These are phyloP conservation scores for Phyllosticta ampelicida DNA, from an alignment of 2,329 filamentous ascomycete species.

Conservation along the genomic window DNA sequence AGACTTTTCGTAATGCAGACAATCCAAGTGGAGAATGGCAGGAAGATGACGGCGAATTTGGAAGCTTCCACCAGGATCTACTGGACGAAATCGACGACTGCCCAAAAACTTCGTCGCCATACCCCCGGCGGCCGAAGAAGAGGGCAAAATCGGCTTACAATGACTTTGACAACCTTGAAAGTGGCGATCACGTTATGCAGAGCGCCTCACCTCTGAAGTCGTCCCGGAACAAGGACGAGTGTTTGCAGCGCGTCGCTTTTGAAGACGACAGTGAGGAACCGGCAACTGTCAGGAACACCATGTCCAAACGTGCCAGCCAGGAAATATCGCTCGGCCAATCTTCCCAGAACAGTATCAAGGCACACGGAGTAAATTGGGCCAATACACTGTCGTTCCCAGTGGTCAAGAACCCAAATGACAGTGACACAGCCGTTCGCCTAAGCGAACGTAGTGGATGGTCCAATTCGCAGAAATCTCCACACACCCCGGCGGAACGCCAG, in stretches of 20 bases:
- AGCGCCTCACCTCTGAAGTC: neutral
- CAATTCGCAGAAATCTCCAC: slow-evolving; percentile 25
- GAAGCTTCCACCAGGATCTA: slow-evolving; percentile 8
- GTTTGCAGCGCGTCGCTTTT: neutral
- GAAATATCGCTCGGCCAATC: slow-evolving; percentile 16
- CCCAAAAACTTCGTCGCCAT: neutral
- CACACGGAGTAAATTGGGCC: slow-evolving; percentile 25
- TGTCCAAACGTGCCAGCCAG: neutral
- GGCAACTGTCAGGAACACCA: neutral
- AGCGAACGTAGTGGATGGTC: slow-evolving; percentile 52
- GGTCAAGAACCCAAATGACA: slow-evolving; percentile 65
- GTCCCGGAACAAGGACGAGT: neutral
- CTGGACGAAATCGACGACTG: slow-evolving; percentile 2
- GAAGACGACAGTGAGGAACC: neutral
- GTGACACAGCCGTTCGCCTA: slow-evolving; percentile 50
- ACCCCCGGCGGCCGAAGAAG: neutral
- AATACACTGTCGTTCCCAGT: slow-evolving; percentile 55
- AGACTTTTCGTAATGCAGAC: neutral
- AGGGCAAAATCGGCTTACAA: neutral
- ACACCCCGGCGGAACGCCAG: neutral
- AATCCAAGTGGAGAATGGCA: neutral
- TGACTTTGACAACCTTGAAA: neutral
- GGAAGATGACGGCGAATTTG: slow-evolving; percentile 5
- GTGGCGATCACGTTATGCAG: neutral
- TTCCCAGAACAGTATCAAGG: slow-evolving; percentile 32